Evolutionary conservation across 2,329 filamentous ascomycete species (phyloP).

Genomic region (Pseudogymnoascus sp.): DNA sequence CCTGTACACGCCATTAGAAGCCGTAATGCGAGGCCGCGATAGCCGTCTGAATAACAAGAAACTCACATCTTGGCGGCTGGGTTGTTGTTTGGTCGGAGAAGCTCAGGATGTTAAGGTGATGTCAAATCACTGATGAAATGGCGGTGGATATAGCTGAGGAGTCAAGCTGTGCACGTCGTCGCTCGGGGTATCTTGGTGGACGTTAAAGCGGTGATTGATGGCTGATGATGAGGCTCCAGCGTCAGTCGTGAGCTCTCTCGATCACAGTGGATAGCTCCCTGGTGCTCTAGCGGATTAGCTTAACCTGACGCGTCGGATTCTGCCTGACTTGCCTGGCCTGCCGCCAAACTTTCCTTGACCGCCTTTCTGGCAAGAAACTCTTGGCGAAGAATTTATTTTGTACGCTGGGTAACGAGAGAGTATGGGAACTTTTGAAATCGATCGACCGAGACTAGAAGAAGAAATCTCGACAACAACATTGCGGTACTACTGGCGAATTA

Average conservation of each 20-base stretch:
- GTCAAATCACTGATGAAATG: slow-evolving; percentile 21
- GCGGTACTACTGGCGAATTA: slow-evolving; percentile 1
- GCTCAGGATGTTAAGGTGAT: slow-evolving; percentile 21
- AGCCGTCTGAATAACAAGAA: slow-evolving; percentile 16
- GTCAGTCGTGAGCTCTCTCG: slow-evolving; percentile 1
- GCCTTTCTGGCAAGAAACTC: slow-evolving; percentile 12
- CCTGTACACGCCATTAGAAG: slow-evolving; percentile 45
- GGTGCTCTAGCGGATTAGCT: slow-evolving; percentile 13
- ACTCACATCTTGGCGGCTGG: slow-evolving; percentile 29
- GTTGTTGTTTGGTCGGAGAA: background rate
- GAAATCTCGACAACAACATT: slow-evolving; percentile 3
- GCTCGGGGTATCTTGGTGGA: slow-evolving; percentile 11
- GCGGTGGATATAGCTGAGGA: slow-evolving; percentile 21
- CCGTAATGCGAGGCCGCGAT: slow-evolving; percentile 12
- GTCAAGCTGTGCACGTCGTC: slow-evolving; percentile 23
- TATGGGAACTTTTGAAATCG: background rate
- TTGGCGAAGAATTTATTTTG: slow-evolving; percentile 15
- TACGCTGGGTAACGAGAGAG: background rate
- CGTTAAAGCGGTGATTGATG: slow-evolving; percentile 12
- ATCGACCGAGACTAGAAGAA: background rate
- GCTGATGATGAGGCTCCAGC: slow-evolving; percentile 13
- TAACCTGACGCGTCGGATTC: slow-evolving; percentile 14
- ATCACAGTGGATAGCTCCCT: slow-evolving; percentile 13
- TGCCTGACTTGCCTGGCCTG: slow-evolving; percentile 12
- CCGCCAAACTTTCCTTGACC: slow-evolving; percentile 6